phyloP scores from a whole-genome alignment of 2,329 filamentous ascomycete species.

The Ilyonectria sp. region DNA sequence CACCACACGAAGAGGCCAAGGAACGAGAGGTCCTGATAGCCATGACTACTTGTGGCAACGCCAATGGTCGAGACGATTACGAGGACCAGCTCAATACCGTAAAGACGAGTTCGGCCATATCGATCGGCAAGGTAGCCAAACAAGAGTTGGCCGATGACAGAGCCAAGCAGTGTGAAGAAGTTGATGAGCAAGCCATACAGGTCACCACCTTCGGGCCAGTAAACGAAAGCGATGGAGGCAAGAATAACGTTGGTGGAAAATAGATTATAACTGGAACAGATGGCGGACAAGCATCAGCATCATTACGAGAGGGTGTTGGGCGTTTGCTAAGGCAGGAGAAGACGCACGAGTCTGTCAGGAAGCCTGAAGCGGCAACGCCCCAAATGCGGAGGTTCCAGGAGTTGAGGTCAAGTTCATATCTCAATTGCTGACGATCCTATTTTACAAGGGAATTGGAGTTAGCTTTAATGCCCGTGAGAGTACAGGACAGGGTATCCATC shows the following conservation, averaged over 20 bases:
- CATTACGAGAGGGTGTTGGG: not conserved
- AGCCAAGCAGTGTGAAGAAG: conserved; percentile 67
- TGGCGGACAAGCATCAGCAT: conserved; percentile 17
- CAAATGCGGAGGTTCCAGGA: conserved; percentile 69
- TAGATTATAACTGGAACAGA: conserved; percentile 62
- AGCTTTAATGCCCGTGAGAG: conserved; percentile 30
- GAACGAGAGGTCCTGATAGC: conserved; percentile 65
- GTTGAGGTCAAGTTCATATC: conserved; percentile 69
- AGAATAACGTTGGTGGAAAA: conserved; percentile 70
- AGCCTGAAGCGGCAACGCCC: conserved; percentile 69
- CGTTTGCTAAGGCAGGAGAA: conserved; percentile 4
- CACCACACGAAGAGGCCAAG: conserved; percentile 67
- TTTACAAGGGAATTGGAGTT: conserved; percentile 26
- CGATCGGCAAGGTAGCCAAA: conserved; percentile 70
- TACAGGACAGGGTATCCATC: conserved; percentile 33
- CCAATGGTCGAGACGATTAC: conserved; percentile 72
- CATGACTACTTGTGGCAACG: conserved; percentile 66
- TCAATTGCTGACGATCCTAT: conserved; percentile 66
- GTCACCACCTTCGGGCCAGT: conserved; percentile 62
- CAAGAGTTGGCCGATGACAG: conserved; percentile 65
- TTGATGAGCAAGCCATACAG: conserved; percentile 66
- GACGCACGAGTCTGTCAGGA: conserved; percentile 67
- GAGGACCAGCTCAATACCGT: conserved; percentile 70
- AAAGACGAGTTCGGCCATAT: conserved; percentile 68
- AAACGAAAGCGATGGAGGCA: conserved; percentile 67